These are phyloP conservation scores for Cutaneotrichosporon cavernicola DNA, from an alignment of 1,284 basidiomycete species.

Conservation along the genomic window DNA sequence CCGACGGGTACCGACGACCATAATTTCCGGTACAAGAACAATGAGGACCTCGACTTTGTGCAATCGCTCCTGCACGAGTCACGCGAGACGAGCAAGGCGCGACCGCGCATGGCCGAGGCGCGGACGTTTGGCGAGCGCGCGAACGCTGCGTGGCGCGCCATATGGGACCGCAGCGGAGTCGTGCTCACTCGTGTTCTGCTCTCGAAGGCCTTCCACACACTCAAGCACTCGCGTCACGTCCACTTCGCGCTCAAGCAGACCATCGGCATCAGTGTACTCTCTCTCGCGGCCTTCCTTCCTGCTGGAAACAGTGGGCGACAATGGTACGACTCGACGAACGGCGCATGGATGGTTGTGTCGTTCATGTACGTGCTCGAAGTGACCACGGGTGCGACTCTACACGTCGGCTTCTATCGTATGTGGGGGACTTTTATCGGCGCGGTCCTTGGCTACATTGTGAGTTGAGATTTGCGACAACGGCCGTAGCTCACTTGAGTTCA, in stretches of 20 bases:
- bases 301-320: constrained; percentile 35
- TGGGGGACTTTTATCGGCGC: constrained; percentile 55
- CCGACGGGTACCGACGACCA: constrained; percentile 9
- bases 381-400: constrained; percentile 55
- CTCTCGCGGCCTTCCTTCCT: constrained; percentile 52
- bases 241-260: constrained; percentile 54
- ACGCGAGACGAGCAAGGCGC: constrained; percentile 12
- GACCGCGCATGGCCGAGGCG: not conserved
- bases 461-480: constrained; percentile 12
- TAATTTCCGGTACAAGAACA: constrained; percentile 8
- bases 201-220: constrained; percentile 35
- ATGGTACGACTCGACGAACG: constrained; percentile 52
- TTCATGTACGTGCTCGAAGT: constrained; percentile 56
- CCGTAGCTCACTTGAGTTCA: constrained; percentile 34
- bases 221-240: constrained; percentile 54
- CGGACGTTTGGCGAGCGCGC: constrained; percentile 5
- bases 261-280: constrained; percentile 52
- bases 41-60: constrained; percentile 28
- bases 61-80: constrained; percentile 18
- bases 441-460: constrained; percentile 50
- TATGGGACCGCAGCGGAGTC: constrained; percentile 40
- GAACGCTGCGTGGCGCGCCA: constrained; percentile 31
- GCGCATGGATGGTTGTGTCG: constrained; percentile 53
- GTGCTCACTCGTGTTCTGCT: constrained; percentile 36
- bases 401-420: constrained; percentile 53